Conservation (phyloP, 306 rosid genomes). For the Citrullus colocynthis region DNA sequence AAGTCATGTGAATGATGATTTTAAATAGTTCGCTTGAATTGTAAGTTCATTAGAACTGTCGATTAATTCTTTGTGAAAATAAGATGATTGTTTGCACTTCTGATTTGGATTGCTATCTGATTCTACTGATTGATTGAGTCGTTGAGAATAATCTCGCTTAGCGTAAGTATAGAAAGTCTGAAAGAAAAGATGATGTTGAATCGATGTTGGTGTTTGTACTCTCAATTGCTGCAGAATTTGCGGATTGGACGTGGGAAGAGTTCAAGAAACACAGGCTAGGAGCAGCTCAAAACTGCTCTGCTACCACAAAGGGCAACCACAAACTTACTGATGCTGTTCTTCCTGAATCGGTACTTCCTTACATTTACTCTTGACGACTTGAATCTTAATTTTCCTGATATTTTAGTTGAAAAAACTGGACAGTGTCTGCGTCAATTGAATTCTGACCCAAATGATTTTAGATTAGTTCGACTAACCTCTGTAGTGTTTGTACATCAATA, state of each 20-base stretch:
- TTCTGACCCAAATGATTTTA: not conserved
- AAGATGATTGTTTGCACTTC: not conserved
- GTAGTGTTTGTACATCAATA: not conserved
- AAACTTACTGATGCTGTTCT: slow-evolving; percentile 38
- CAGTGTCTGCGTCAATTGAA: not conserved
- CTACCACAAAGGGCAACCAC: slow-evolving; percentile 66
- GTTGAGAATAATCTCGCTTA: not conserved
- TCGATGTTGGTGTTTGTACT: not conserved
- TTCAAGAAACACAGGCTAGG: slow-evolving; percentile 57
- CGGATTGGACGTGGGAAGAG: slow-evolving; percentile 97
- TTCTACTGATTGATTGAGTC: not conserved
- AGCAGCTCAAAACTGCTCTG: slow-evolving; percentile 96
- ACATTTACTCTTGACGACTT: not conserved
- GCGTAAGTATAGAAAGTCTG: not conserved
- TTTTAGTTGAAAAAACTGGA: not conserved
- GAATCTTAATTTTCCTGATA: not conserved
- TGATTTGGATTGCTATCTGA: not conserved
- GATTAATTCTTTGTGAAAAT: not conserved
- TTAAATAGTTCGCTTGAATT: not conserved
- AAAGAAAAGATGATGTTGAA: not conserved
- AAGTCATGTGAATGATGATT: slow-evolving; percentile 6
- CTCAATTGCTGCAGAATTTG: slow-evolving; percentile 35
- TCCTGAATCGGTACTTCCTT: slow-evolving; percentile 37
- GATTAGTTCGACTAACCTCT: not conserved
- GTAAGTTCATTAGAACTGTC: not conserved